Evolutionary conservation across 148 eudicot species (phyloP), one percentile per base, ranked within the genome.

Genomic region (Silene conica): DNA sequence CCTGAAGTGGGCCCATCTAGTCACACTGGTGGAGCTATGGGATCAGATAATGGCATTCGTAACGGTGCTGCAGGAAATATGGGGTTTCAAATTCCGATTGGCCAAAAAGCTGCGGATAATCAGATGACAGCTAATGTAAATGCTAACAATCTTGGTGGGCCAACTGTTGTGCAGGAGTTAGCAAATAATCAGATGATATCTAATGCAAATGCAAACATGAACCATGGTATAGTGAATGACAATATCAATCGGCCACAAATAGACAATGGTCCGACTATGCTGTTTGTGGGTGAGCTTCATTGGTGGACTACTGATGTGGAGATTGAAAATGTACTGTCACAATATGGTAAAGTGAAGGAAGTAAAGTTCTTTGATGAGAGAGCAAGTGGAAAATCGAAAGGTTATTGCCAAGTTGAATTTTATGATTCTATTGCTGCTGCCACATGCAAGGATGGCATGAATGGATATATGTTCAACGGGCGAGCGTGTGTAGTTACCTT

Each of bases 301-400:
- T 94, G 98, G 98, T 94, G 98, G 98, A 94, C 98, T 57, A 94
- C 98, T 0, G 98, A 94, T 86, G 91, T 89, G 20, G 98, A 94
- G 77, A 76, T 94, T 20, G 98, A 94, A 82, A 82, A 81, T 76
- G 93, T 79, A 62, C 82, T 91, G n/a, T 79, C 87, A 34, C 89
- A 89, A 38, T 94, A 86, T 80, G 98, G 98, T 56, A 87, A 79
- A 67, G 93, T 94, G 25, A 94, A 91, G 81, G 98, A 94, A 78
- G 84, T 94, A 23, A 94, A 89, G 68, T 94, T 94, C 74, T 94
- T 91, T 80, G 98, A 94, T 34, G 97, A 94, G 84, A 91, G 93
- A 86, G 97, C 97, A 46, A 94, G 97, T 79, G 98, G 98, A 8
- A 94, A 94, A 80, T 94, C 98, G 46, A 94, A 94, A 81, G 98